Conservation (phyloP, 2,329 filamentous ascomycete species). For the Diplodia corticola region DNA sequence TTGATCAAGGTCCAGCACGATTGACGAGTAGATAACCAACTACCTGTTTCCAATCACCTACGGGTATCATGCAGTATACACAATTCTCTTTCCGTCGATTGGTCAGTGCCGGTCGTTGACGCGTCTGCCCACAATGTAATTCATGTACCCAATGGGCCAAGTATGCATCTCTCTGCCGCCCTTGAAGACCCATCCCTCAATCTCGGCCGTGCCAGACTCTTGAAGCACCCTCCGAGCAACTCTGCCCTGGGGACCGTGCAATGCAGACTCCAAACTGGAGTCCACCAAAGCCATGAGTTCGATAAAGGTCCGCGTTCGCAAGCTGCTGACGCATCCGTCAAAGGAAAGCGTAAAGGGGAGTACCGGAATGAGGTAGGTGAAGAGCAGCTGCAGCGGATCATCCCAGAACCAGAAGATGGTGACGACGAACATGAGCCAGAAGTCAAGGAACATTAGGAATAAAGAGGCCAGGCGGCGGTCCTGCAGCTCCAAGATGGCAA, state of each 20-base stretch:
- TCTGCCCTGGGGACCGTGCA: conserved; percentile 42
- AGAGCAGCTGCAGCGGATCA: conserved; percentile 59
- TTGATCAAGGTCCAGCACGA: too few species aligned
- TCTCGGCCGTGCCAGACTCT: conserved; percentile 41
- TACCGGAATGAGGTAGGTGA: conserved; percentile 64
- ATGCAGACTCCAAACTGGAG: conserved; percentile 39
- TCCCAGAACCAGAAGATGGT: conserved; percentile 55
- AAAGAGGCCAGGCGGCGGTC: conserved; percentile 50
- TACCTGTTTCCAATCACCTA: neutral
- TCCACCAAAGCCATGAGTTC: conserved; percentile 63
- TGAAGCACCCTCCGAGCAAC: neutral
- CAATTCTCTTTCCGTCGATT: neutral
- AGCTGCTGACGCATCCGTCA: conserved; percentile 67
- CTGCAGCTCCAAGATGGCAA: conserved; percentile 75
- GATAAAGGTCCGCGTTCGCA: conserved; percentile 65
- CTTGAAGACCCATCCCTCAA: conserved; percentile 44
- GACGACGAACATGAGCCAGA: conserved; percentile 54
- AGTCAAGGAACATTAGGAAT: conserved; percentile 36
- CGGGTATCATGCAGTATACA: neutral
- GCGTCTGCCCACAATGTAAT: conserved; percentile 43
- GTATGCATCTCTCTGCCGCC: conserved; percentile 47
- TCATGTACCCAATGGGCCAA: conserved; percentile 51
- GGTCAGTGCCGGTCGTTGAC: neutral
- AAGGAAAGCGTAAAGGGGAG: conserved; percentile 67
- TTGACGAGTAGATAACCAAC: neutral